Conservation (phyloP, 345 rosid species). For the Lumnitzera littorea region DNA sequence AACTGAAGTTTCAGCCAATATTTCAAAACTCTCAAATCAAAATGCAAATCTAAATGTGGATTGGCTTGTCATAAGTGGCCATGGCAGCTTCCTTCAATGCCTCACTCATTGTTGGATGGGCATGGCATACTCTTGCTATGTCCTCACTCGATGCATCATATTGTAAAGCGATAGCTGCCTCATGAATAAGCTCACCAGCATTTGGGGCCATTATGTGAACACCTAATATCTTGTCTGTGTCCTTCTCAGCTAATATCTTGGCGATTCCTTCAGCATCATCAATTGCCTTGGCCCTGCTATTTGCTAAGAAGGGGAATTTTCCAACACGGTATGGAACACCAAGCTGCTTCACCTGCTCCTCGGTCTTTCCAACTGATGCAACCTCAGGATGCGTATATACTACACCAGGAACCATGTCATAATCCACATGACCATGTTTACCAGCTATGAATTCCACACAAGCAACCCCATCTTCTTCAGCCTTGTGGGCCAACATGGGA, state of each 20-base stretch:
- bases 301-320: slow-evolving; percentile 95
- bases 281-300: slow-evolving; percentile 98
- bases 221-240: slow-evolving; percentile 87
- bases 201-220: slow-evolving; percentile 95
- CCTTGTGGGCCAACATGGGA: slow-evolving; percentile 99
- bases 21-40: slow-evolving; percentile 13
- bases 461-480: slow-evolving; percentile 99
- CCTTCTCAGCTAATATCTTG: slow-evolving; percentile 93
- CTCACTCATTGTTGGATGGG: slow-evolving; percentile 99
- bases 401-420: slow-evolving; percentile 96
- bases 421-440: slow-evolving; percentile 93
- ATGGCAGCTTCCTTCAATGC: slow-evolving; percentile 99
- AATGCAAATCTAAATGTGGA: slow-evolving; percentile 52
- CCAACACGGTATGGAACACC: slow-evolving; percentile 79
- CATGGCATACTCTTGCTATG: slow-evolving; percentile 95
- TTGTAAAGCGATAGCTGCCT: slow-evolving; percentile 79
- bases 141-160: slow-evolving; percentile 93
- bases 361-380: slow-evolving; percentile 94
- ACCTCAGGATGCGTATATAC: slow-evolving; percentile 99
- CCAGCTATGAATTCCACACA: slow-evolving; percentile 98
- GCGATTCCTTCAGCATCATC: slow-evolving; percentile 87
- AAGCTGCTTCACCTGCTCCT: slow-evolving; percentile 87
- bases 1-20: slow-evolving; percentile 12
- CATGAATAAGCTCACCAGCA: slow-evolving; percentile 97
- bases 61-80: slow-evolving; percentile 99